Evolutionary conservation across 176 grass and related monocot species (phyloP), one percentile per base, ranked within the genome.

Genomic region (Olyra latifolia): DNA sequence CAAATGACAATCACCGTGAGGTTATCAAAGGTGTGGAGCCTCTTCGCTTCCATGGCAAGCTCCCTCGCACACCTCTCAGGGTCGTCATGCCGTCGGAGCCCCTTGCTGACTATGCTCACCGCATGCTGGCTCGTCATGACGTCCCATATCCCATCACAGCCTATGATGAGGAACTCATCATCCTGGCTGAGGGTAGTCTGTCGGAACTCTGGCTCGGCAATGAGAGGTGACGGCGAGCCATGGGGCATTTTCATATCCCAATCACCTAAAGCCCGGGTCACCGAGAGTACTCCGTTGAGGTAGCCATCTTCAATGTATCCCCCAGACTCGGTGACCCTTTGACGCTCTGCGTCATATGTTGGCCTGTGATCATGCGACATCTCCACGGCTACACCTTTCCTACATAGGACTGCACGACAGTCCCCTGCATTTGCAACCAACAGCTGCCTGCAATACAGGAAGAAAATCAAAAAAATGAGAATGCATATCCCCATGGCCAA

Each of bases 341-440:
- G 67, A 1, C 19, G 90, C 65, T 98, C 96, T 8, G 70, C 75
- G 2, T 74, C 86, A 4, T 93, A 75, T 28, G 71, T 79, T 30
- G 96, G 87, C 48, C 90, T 86, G 44, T 98, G 96, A 69, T 95
- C 96, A 0, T 86, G 46, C 13, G 96, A 98, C 89, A 98, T 78
- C 20, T 95, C 92, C 39, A 98, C 66, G 14, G 92, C 96, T 17
- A 50, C 50, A 0, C 92, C 96, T 60, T 95, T 95, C 80, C 86
- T 69, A 49, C 83, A 95, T n/a, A 98, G 56, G 25, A 98, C 92
- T 20, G 96, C 96, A 13, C 96, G 86, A 75, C 92, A 98, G 43
- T 98, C 96, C 25, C 96, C 96, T 0, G 84, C 90, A 79, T 98
- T 98, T 4, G 96, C 96, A 16, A 98, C 88, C 66, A 98, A 89